Evolutionary conservation across 768 basidiomycete species (phyloP), one percentile per base, ranked within the genome.

Genomic region (Mycena capillaripes): DNA sequence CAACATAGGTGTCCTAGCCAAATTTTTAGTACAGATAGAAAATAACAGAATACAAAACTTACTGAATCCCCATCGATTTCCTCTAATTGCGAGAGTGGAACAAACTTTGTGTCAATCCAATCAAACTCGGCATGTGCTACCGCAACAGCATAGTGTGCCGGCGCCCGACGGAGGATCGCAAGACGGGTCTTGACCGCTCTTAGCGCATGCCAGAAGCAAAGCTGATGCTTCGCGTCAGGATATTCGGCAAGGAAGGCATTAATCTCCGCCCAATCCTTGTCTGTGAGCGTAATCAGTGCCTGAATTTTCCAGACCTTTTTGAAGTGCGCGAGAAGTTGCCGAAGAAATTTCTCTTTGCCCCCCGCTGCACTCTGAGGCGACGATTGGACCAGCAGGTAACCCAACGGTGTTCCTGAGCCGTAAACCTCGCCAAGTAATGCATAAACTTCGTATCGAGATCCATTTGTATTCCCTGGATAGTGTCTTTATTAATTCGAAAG

Each of bases 161-260:
- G 84, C 0, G 44, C 42, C 0, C 76, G 75, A 10, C 70, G 70
- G 0, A 81, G 61, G 52, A 80, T 79, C 2, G 80, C 61, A 0
- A 84, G 75, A 0, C 79, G 78, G 19, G 63, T 76, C 38, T 82
- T 84, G 10, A 82, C 50, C 0, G 78, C 78, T 14, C 74, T 68
- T 8, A 84, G 63, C 21, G 74, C 76, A 66, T 84, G 84, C 84
- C 83, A 85, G 58, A 81, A 82, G 69, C 83, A 86, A 48, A 48
- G 23, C 46, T 48, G 46, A 48, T 48, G 46, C 23, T 48, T 48
- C 14, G 46, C 46, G 4, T 48, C 46, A 7, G 46, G 46, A 11
- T 48, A 48, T 12, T 48, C 46, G 21, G 46, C n/a, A 6, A 48
- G 21, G 12, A 48, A 48, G 6, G 46, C 46, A 8, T 48, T 48